A percentile compares a stretch with the other conserved stretches of the same genome.
phyloP scores from a whole-genome alignment of 2,329 filamentous ascomycete genomes.

The Geosmithia flava region DNA sequence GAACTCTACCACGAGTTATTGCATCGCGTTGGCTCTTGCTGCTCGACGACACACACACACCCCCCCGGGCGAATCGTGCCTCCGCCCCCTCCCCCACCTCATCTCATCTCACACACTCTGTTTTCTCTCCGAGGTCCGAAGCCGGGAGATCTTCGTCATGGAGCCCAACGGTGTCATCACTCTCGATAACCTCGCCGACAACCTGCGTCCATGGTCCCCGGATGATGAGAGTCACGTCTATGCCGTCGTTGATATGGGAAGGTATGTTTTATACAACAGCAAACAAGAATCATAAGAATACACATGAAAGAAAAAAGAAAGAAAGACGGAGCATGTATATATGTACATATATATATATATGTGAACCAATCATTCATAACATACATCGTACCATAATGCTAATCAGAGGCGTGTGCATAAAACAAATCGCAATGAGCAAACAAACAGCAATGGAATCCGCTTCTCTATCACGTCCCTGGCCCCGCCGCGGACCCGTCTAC shows the following conservation, averaged over 20 bases:
- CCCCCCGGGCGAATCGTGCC: too few relatives aligned
- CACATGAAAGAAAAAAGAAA: not conserved
- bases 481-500: slow-evolving; percentile 55
- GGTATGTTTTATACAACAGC: slow-evolving; percentile 20
- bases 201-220: slow-evolving; percentile 35
- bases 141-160: slow-evolving; percentile 11
- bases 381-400: not conserved
- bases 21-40: too few relatives aligned
- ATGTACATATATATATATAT: not conserved
- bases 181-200: slow-evolving; percentile 35
- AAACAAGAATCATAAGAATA: not conserved
- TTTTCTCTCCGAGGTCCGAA: not conserved
- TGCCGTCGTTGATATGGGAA: slow-evolving; percentile 49
- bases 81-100: too few relatives aligned
- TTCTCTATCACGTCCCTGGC: slow-evolving; percentile 81
- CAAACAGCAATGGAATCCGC: slow-evolving; percentile 71
- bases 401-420: not conserved
- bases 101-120: not conserved
- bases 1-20: too few relatives aligned
- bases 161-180: slow-evolving; percentile 29
- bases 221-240: slow-evolving; percentile 35
- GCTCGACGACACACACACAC: too few relatives aligned
- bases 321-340: not conserved
- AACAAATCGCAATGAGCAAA: slow-evolving; percentile 1
- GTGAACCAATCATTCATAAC: not conserved